Percentiles rank a stretch among this genome's conserved stretches.
These are phyloP conservation scores for Trichocomaceae sp. DNA, from an alignment of 2,329 filamentous ascomycete species.

Conservation along the genomic window DNA sequence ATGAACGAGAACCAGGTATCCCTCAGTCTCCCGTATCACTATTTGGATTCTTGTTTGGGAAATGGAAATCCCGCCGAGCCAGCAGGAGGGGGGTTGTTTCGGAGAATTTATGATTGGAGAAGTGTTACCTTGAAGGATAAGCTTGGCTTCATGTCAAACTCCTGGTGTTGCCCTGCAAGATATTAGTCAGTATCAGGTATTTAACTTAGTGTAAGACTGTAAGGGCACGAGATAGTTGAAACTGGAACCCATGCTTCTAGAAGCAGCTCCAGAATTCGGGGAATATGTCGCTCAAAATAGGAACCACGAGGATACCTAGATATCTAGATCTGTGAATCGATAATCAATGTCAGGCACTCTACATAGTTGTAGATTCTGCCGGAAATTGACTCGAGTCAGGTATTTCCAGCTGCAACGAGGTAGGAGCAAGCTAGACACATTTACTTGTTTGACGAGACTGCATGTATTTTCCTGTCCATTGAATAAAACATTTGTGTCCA, in stretches of 20 bases:
- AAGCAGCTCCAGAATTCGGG: neutral
- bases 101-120: neutral
- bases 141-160: neutral
- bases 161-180: neutral
- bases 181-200: neutral
- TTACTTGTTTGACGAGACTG: neutral
- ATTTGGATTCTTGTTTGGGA: neutral
- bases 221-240: neutral
- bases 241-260: neutral
- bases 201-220: no score
- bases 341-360: neutral
- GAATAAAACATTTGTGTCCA: no score
- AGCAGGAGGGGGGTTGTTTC: neutral
- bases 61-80: no score
- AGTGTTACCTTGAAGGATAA: neutral
- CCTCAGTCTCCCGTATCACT: neutral
- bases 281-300: neutral
- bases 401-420: no score
- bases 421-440: no score
- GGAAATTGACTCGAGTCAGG: no score
- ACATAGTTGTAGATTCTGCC: no score
- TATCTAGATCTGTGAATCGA: neutral
- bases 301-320: neutral
- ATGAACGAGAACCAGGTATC: neutral
- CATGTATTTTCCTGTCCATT: no score